phyloP scores from a whole-genome alignment of 2,329 filamentous ascomycete species.

The Stromatinia cepivora region DNA sequence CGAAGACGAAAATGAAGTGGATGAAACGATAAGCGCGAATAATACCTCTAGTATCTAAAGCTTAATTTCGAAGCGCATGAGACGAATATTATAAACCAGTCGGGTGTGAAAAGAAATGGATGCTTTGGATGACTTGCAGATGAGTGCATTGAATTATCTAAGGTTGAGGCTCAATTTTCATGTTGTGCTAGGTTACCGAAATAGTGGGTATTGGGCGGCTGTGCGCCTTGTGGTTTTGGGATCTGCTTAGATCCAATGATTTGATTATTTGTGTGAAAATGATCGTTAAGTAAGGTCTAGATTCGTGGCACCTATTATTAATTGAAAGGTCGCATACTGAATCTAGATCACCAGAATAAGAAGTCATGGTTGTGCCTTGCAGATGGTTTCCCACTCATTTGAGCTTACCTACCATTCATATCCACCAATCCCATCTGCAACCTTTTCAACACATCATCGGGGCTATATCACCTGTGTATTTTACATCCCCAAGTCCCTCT shows the following conservation, averaged over 20 bases:
- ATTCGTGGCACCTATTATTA: background rate
- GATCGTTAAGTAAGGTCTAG: background rate
- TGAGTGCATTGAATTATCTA: background rate
- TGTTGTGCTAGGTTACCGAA: constrained; percentile 1
- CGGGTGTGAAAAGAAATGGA: background rate
- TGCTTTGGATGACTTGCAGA: background rate
- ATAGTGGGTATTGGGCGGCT: background rate
- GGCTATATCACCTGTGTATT: background rate
- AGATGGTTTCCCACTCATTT: no score
- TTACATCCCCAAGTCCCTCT: background rate
- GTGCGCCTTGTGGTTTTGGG: background rate
- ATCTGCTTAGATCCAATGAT: background rate
- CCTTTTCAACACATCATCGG: background rate
- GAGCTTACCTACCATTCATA: background rate
- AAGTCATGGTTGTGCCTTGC: background rate
- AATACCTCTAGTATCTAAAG: background rate
- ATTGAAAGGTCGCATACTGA: background rate
- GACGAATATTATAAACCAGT: background rate
- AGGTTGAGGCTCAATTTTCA: background rate
- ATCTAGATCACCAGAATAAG: constrained; percentile 8
- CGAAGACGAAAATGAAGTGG: constrained; percentile 1
- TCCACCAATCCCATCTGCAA: background rate
- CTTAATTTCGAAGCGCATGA: background rate
- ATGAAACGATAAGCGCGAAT: constrained; percentile 19
- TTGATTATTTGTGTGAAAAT: background rate